These are phyloP conservation scores for Nakazawaea sp. DNA, from an alignment of 805 yeast species.

Conservation along the genomic window DNA sequence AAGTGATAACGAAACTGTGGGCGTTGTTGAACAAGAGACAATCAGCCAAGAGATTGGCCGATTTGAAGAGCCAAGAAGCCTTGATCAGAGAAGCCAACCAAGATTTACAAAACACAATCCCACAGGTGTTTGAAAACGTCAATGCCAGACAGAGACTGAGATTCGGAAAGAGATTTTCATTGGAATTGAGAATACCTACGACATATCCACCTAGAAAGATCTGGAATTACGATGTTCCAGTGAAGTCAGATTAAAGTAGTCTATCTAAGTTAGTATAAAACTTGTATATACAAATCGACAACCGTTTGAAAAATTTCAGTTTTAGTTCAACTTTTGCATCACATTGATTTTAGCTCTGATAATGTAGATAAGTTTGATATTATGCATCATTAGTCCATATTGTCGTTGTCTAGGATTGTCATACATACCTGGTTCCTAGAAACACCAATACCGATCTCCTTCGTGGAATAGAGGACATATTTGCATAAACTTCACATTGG, in stretches of 20 bases:
- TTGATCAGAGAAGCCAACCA: slow-evolving; percentile 68
- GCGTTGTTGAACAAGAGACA: slow-evolving; percentile 47
- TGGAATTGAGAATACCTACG: slow-evolving; percentile 83
- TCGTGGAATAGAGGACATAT: background rate
- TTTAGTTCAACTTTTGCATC: background rate
- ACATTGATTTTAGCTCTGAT: slow-evolving; percentile 5
- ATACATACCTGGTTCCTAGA: too few species aligned
- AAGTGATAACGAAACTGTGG: slow-evolving; percentile 83
- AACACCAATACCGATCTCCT: too few species aligned
- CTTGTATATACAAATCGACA: too few species aligned
- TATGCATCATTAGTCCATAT: background rate
- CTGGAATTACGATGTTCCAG: slow-evolving; percentile 59
- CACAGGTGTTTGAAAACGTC: slow-evolving; percentile 57
- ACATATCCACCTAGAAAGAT: slow-evolving; percentile 78
- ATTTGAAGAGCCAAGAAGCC: slow-evolving; percentile 53
- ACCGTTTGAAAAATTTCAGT: background rate
- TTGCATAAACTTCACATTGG: background rate
- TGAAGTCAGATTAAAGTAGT: too few species aligned
- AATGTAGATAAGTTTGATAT: slow-evolving; percentile 11
- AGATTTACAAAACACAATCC: slow-evolving; percentile 46
- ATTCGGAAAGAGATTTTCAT: slow-evolving; percentile 53
- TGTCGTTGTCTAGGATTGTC: too few species aligned
- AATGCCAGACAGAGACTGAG: slow-evolving; percentile 40
- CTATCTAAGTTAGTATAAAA: too few species aligned
- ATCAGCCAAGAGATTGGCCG: slow-evolving; percentile 31